Evolutionary conservation across 2,329 filamentous ascomycete species (phyloP).

Genomic region (Aspergillus brasiliensis): DNA sequence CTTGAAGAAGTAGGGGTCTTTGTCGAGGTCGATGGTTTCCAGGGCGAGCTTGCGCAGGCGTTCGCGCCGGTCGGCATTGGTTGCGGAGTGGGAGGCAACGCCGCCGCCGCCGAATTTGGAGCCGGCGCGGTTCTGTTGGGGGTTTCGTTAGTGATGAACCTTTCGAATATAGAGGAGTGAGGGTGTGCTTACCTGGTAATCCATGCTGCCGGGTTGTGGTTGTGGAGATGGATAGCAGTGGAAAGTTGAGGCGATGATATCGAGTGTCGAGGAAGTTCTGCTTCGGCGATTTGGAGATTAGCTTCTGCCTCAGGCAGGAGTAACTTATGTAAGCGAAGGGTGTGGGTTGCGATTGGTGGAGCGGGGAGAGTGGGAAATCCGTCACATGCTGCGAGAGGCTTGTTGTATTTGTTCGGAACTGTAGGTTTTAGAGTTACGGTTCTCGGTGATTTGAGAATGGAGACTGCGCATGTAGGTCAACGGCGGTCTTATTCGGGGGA

Average conservation of each 20-base stretch:
- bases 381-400: background rate
- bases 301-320: background rate
- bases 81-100: slow-evolving; percentile 88
- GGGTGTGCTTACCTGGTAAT: slow-evolving; percentile 50
- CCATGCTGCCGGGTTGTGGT: slow-evolving; percentile 40
- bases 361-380: background rate
- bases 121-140: slow-evolving; percentile 79
- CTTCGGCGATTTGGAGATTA: background rate
- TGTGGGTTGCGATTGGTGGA: slow-evolving; percentile 11
- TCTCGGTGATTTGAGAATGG: background rate
- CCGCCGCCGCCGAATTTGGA: slow-evolving; percentile 98
- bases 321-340: slow-evolving; percentile 28
- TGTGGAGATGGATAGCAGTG: background rate
- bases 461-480: slow-evolving; percentile 51
- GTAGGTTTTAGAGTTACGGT: background rate
- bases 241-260: slow-evolving; percentile 2
- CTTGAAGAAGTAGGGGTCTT: slow-evolving; percentile 99
- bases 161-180: background rate
- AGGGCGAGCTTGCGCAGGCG: slow-evolving; percentile 96
- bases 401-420: background rate
- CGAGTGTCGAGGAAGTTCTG: slow-evolving; percentile 11
- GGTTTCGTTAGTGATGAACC: slow-evolving; percentile 14
- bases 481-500: slow-evolving; percentile 77
- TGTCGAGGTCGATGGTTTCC: slow-evolving; percentile 98
- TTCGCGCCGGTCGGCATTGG: slow-evolving; percentile 95